A percentile compares a stretch with the other conserved stretches of the same genome.
Conservation (phyloP, 2,329 filamentous ascomycete species). For the Talaromyces sp. region DNA sequence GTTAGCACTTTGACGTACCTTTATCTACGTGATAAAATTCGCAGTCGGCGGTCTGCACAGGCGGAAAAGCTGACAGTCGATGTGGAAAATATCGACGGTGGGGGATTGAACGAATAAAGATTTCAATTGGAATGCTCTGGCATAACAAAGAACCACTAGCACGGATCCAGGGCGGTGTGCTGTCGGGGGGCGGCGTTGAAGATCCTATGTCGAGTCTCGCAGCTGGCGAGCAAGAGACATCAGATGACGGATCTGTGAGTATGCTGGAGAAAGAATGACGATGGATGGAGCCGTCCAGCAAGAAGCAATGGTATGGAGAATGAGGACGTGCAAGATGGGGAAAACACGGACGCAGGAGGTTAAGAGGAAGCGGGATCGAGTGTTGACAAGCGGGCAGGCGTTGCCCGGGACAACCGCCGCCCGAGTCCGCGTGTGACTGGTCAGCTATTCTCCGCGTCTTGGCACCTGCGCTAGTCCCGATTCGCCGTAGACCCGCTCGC, state of each 20-base stretch:
- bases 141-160: slow-evolving; percentile 5
- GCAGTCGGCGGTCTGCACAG: not conserved
- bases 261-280: not conserved
- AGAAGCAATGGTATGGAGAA: slow-evolving; percentile 6
- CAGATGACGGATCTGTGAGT: not conserved
- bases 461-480: not conserved
- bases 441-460: slow-evolving; percentile 9
- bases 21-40: not conserved
- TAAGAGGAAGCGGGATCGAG: not conserved
- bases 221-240: not conserved
- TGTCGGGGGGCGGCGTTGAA: not conserved
- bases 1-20: not conserved
- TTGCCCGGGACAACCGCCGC: slow-evolving; percentile 12
- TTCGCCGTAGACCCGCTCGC: not conserved
- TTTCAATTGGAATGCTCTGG: slow-evolving; percentile 10
- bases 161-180: slow-evolving; percentile 1
- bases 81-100: not conserved
- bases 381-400: slow-evolving; percentile 12
- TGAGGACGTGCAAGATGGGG: slow-evolving; percentile 13
- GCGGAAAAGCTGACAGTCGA: not conserved
- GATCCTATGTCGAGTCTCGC: not conserved
- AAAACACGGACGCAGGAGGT: slow-evolving; percentile 12
- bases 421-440: slow-evolving; percentile 1
- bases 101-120: not conserved
- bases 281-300: not conserved